Evolutionary conservation across 345 rosid species (phyloP), one percentile per base, ranked within the genome.

Genomic region (Eucalyptus cladocalyx): DNA sequence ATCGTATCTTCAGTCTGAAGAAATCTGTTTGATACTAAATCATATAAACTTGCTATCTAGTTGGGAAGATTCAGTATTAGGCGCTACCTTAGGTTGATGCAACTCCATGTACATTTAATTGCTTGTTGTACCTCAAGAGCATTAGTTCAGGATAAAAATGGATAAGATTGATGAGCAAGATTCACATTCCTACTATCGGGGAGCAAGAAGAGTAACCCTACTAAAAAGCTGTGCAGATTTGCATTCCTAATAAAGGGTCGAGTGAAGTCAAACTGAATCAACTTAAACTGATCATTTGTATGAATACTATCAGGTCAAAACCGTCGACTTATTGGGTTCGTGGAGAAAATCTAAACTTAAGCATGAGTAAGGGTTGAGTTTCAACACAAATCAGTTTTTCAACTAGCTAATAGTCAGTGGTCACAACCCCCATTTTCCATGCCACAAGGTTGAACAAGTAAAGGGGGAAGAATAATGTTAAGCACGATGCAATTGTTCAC

Each of bases 1-100:
- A 87, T 92, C 91, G 6, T 92, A 91, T 45, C 92, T 88, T 5
- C 89, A 48, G 43, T 86, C 89, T 49, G 89, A 92, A 86, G 90
- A 67, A 28, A 91, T 93, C 80, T 87, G 88, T 43, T 88, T 18
- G 87, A 88, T 85, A 32, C 83, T 93, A 18, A 50, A 90, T 86
- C 88, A 88, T 40, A 23, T 92, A 69, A 88, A 54, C 16, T 67
- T 58, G 53, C 65, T 87, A 34, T 91, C 90, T 58, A 89, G 87
- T 89, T 37, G 65, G 88, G 62, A 86, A 67, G 88, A 67, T 42
- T 76, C 83, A 0, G 83, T 11, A 76, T 76, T 47, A 76, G 0
- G 47, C 3, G 30, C 30, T 23, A 1, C 30, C 1, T 40, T 40
- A 21, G 83, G 47, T 76, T 76, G 83, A 76, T 40, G 83, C 47